Evolutionary conservation across 306 rosid genomes (phyloP).

Genomic region (Prunus mume): DNA sequence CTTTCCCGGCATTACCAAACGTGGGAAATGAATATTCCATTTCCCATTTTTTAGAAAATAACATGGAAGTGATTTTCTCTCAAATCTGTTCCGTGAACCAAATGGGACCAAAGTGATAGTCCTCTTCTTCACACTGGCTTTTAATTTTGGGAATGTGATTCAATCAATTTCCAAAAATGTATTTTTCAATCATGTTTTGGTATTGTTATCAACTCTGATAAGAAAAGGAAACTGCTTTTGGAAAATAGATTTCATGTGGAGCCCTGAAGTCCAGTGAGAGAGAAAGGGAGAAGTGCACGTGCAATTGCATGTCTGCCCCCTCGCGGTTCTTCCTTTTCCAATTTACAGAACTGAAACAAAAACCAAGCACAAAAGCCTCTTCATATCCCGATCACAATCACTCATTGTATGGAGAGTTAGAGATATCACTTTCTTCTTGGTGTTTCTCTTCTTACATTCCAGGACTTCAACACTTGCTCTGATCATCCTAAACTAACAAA

Average conservation of each 20-base stretch:
- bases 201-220: no score
- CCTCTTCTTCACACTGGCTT: no score
- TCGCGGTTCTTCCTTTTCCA: constrained; percentile 10
- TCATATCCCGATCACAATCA: constrained; percentile 11
- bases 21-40: no score
- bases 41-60: no score
- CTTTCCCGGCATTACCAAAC: no score
- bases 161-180: background rate
- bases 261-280: constrained; percentile 33
- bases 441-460: background rate
- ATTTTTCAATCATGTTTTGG: background rate
- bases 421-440: no score
- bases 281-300: constrained; percentile 44
- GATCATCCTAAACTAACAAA: background rate
- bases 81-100: no score
- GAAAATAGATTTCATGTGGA: background rate
- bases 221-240: background rate
- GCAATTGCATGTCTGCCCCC: constrained; percentile 44
- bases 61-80: no score
- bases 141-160: background rate
- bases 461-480: constrained; percentile 10
- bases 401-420: background rate
- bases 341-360: constrained; percentile 20
- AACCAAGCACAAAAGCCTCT: constrained; percentile 19
- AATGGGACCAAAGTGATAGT: no score